Evolutionary conservation across 2,329 filamentous ascomycete species (phyloP).

Genomic region (Penicillium psychrosexuale): DNA sequence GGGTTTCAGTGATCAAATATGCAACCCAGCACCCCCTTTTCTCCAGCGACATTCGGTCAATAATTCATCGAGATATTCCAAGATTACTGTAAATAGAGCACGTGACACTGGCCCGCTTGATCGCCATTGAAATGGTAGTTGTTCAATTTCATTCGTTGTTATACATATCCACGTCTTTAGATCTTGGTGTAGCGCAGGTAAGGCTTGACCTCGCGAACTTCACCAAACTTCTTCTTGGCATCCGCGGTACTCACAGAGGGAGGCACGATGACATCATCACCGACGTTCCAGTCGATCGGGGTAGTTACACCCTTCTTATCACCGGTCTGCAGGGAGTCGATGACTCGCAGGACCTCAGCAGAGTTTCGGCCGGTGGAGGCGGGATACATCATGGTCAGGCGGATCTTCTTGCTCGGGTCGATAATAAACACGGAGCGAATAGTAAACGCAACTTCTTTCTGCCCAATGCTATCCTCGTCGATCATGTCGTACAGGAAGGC

Average conservation of each 20-base stretch:
- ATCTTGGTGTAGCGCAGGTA: slow-evolving; percentile 24
- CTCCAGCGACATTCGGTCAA: neutral
- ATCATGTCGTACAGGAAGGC: slow-evolving; percentile 80
- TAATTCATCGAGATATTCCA: neutral
- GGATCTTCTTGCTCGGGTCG: slow-evolving; percentile 90
- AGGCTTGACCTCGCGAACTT: slow-evolving; percentile 61
- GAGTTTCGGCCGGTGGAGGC: slow-evolving; percentile 85
- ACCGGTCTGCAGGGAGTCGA: slow-evolving; percentile 77
- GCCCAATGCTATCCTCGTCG: slow-evolving; percentile 76
- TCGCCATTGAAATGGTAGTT: neutral
- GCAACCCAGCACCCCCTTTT: slow-evolving; percentile 5
- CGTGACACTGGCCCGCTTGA: neutral
- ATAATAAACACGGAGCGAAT: slow-evolving; percentile 96
- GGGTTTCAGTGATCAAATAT: slow-evolving; percentile 4
- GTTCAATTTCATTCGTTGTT: neutral
- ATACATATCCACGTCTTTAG: slow-evolving; percentile 1
- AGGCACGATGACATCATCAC: slow-evolving; percentile 90
- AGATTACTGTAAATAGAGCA: neutral
- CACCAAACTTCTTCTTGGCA: slow-evolving; percentile 83
- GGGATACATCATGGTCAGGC: slow-evolving; percentile 88
- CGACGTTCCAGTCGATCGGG: slow-evolving; percentile 85
- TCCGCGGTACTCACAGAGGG: slow-evolving; percentile 78
- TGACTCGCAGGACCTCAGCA: slow-evolving; percentile 72
- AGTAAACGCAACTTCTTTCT: slow-evolving; percentile 81
- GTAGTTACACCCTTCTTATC: slow-evolving; percentile 88